Percentiles rank a stretch among this genome's conserved stretches.
phyloP scores from a whole-genome alignment of 2,329 filamentous ascomycete species.

The Myotisia sp. region DNA sequence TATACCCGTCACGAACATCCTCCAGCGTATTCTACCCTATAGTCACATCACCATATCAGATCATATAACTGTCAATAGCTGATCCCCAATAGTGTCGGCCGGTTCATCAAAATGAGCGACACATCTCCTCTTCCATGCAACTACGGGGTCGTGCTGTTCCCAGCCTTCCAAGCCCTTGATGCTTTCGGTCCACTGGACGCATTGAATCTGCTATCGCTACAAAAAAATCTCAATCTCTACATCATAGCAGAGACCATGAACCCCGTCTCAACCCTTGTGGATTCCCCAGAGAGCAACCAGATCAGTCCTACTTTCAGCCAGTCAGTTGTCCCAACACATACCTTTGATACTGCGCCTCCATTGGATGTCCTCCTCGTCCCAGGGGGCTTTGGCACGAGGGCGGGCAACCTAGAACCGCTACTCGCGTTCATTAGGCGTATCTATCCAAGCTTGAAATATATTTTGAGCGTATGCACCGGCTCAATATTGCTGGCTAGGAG shows the following conservation, averaged over 20 bases:
- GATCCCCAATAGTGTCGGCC: too few relatives aligned
- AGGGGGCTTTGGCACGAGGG: slow-evolving; percentile 18
- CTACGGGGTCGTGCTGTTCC: slow-evolving; percentile 22
- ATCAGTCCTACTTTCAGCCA: slow-evolving; percentile 21
- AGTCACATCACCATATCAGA: too few relatives aligned
- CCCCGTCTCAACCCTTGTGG: slow-evolving; percentile 19
- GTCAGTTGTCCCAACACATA: slow-evolving; percentile 37
- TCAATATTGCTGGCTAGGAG: slow-evolving; percentile 43
- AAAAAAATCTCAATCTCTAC: slow-evolving; percentile 15
- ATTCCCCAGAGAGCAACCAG: slow-evolving; percentile 3
- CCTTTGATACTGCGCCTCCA: slow-evolving; percentile 25
- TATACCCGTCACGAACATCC: too few relatives aligned
- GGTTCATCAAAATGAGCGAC: too few relatives aligned
- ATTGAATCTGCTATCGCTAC: slow-evolving; percentile 23
- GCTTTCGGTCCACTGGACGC: slow-evolving; percentile 36
- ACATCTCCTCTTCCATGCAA: slow-evolving; percentile 7
- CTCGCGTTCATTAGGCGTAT: slow-evolving; percentile 34
- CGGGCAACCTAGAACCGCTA: slow-evolving; percentile 26
- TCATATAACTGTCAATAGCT: too few relatives aligned
- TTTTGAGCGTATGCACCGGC: slow-evolving; percentile 55
- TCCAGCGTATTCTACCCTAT: too few relatives aligned
- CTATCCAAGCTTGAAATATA: slow-evolving; percentile 37
- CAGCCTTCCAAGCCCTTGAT: slow-evolving; percentile 30
- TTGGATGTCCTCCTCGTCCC: slow-evolving; percentile 6
- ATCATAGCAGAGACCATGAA: slow-evolving; percentile 21